Evolutionary conservation across 305 asterid species (phyloP).

Genomic region (Fraxinus greggii): DNA sequence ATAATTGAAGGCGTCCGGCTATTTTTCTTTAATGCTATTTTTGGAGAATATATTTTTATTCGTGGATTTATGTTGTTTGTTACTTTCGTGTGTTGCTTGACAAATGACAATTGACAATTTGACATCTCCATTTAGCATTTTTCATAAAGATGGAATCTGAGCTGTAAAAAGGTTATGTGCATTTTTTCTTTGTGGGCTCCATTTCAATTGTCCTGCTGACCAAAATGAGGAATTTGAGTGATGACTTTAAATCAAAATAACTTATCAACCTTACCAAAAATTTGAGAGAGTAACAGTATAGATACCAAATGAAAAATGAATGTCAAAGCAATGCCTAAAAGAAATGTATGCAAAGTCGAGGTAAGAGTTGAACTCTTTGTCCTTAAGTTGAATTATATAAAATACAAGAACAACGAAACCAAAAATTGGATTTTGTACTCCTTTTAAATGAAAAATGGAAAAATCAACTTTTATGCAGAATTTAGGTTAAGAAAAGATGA

Average conservation of each 20-base stretch:
- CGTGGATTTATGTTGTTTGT: background rate
- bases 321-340: background rate
- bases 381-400: background rate
- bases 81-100: background rate
- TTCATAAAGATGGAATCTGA: constrained; percentile 1
- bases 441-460: background rate
- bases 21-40: background rate
- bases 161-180: background rate
- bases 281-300: background rate
- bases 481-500: background rate
- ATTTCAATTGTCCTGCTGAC: background rate
- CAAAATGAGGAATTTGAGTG: background rate
- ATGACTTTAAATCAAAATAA: background rate
- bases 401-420: background rate
- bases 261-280: background rate
- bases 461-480: background rate
- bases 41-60: background rate
- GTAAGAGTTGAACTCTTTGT: background rate
- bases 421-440: background rate
- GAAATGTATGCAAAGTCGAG: background rate
- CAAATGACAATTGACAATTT: background rate
- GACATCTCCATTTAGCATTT: background rate
- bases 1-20: constrained; percentile 9
- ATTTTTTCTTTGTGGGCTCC: background rate
- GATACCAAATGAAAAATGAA: background rate